Base-by-base conservation (phyloP, 345 rosid genomes). In the Adansonia digitata region DNA sequence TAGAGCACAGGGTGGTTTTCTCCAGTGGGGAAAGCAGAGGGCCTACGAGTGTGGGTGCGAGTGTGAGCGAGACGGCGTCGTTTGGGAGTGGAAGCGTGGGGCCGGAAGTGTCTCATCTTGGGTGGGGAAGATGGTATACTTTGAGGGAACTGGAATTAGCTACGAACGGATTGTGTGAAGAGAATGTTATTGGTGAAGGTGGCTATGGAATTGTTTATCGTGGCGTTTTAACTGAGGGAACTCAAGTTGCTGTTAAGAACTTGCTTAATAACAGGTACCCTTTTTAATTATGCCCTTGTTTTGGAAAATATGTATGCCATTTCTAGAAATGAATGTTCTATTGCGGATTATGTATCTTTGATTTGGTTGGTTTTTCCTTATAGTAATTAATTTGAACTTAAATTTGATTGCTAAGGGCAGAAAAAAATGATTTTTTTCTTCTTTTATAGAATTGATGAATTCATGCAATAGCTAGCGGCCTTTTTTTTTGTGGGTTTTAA, bases 81-180 rank as follows among this genome's bases (percentile, higher is more conserved):
- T 86, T 80, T 77, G 90, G 89, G 20, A 87, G 88, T 65, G 93
- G 89, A 12, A 79, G 85, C 15, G 94, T 86, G 24, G 94, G 97
- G 11, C 98, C 98, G 0, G 98, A 94, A 79, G 98, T 94, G 29
- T 91, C 97, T 49, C 97, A 94, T 88, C 88, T 94, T 5, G 98
- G 98, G 29, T 94, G 98, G 98, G 97, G 98, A 27, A 80, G 97
- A 42, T 90, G 98, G 98, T 94, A 94, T 74, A 94, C 98, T 35
- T 82, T 94, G 60, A 83, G 97, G 73, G 98, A 94, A 84, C 86
- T 94, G 7, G 98, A 94, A 82, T 92, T 88, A 7, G 98, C 98
- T 0, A 94, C 98, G 0, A 78, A 87, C 81, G 94, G 98, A 3
- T 77, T 94, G 42, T 85, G 95, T 65, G 92, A 83, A 64, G 97